Evolutionary conservation across 768 basidiomycete species (phyloP).

Genomic region (Macrolepiota dolichaula): DNA sequence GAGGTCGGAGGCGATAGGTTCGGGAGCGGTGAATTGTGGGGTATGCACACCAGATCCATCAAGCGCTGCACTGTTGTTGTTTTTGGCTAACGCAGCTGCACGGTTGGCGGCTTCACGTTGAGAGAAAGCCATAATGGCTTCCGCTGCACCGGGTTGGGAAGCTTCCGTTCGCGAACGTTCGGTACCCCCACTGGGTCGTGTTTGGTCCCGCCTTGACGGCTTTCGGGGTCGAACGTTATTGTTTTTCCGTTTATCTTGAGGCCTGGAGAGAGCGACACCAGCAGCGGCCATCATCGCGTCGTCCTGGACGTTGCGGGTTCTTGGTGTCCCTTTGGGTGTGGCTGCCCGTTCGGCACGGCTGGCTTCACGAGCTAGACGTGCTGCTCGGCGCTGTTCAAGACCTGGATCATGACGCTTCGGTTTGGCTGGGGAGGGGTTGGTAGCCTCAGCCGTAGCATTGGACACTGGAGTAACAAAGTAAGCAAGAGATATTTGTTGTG

Average conservation of each 20-base stretch:
- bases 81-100: neutral
- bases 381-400: slow-evolving; percentile 14
- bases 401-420: slow-evolving; percentile 5
- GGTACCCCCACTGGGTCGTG: neutral
- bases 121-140: slow-evolving; percentile 6
- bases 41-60: slow-evolving; percentile 17
- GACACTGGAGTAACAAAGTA: neutral
- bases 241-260: neutral
- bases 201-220: neutral
- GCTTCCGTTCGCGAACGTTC: neutral
- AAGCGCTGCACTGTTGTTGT: neutral
- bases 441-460: neutral
- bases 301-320: neutral
- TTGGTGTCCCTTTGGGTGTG: neutral
- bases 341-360: neutral
- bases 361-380: slow-evolving; percentile 20
- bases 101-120: neutral
- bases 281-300: neutral
- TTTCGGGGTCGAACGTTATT: neutral
- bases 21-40: slow-evolving; percentile 22
- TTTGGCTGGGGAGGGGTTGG: neutral
- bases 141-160: neutral
- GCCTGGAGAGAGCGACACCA: neutral
- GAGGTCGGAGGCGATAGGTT: slow-evolving; percentile 20
- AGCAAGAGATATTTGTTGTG: neutral